Evolutionary conservation across 495 filamentous ascomycete genomes (phyloP), one percentile per base, ranked within the genome.

Genomic region (Trichoderma erinaceum): DNA sequence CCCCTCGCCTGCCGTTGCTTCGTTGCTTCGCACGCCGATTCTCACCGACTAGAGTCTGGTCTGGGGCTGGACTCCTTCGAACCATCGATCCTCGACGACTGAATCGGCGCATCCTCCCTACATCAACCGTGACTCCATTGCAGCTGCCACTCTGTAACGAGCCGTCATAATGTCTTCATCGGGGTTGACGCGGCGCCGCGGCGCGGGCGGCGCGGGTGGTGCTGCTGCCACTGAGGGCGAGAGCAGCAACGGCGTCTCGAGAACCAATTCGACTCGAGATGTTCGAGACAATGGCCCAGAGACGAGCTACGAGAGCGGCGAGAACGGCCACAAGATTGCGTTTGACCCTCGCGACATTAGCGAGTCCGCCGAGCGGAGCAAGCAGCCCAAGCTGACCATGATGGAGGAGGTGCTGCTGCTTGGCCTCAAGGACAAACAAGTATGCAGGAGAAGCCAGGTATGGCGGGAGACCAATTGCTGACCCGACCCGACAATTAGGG

Each of bases 281-380:
- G 73, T 73, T 43, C 81, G 85, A 74, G 82, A 81, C 70, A 82
- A 85, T 73, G 82, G 81, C 35, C 90, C 92, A 73, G 95, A 97
- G 78, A 96, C 93, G 25, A 92, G 90, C 64, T 98, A 96, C 82
- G 92, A 93, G 76, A 92, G 84, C 76, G 86, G 90, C 73, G 94
- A 96, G 81, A 97, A 97, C 83, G 95, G 95, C 68, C 96, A 98
- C 80, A 97, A 96, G 83, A 97, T 99, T 79, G 96, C 92, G 41
- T 99, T 93, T 78, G 95, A 99, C 78, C 95, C 95, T 64, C 85
- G 92, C 77, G 95, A 99, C 79, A 94, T 99, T 76, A 96, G 90
- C 79, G 96, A 99, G 85, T 97, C 89, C 78, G 90, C 90, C 74
- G 95, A 98, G 84, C 83, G 96, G 76, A 96, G 87, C 83, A 97